These are phyloP conservation scores for Rhodotorula graminis DNA, from an alignment of 768 basidiomycete genomes.

Conservation along the genomic window DNA sequence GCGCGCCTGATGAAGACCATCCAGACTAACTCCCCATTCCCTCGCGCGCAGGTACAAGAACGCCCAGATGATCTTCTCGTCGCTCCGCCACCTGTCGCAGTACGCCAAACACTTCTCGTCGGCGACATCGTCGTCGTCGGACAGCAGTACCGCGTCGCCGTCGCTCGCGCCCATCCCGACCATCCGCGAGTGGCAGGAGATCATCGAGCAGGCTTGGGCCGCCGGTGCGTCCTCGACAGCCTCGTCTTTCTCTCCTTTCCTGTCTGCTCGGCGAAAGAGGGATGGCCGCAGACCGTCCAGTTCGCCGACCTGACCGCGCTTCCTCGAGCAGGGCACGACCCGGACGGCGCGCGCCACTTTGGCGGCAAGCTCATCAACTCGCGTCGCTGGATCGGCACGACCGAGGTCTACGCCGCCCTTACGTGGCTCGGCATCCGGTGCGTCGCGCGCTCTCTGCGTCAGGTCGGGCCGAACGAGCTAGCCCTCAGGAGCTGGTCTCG, in stretches of 20 bases:
- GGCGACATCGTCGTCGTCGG: background rate
- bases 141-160: background rate
- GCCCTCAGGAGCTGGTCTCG: background rate
- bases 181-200: constrained; percentile 36
- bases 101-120: constrained; percentile 2
- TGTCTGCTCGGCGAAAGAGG: no score
- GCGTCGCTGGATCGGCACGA: constrained; percentile 42
- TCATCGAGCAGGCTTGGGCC: constrained; percentile 38
- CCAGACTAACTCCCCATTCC: background rate
- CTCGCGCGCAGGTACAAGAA: constrained; percentile 35
- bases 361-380: constrained; percentile 28
- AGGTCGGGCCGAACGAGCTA: background rate
- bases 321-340: constrained; percentile 36
- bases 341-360: constrained; percentile 35
- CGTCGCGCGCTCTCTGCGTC: background rate
- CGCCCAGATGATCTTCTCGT: constrained; percentile 38
- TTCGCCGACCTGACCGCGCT: no score
- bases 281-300: no score
- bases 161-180: constrained; percentile 23
- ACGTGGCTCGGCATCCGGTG: constrained; percentile 36
- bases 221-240: constrained; percentile 4
- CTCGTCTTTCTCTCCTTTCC: no score
- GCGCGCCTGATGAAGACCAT: no score
- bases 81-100: constrained; percentile 21
- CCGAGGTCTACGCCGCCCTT: constrained; percentile 40